Evolutionary conservation across 768 basidiomycete species (phyloP).

Genomic region (Erythrobasidium yunnanense): DNA sequence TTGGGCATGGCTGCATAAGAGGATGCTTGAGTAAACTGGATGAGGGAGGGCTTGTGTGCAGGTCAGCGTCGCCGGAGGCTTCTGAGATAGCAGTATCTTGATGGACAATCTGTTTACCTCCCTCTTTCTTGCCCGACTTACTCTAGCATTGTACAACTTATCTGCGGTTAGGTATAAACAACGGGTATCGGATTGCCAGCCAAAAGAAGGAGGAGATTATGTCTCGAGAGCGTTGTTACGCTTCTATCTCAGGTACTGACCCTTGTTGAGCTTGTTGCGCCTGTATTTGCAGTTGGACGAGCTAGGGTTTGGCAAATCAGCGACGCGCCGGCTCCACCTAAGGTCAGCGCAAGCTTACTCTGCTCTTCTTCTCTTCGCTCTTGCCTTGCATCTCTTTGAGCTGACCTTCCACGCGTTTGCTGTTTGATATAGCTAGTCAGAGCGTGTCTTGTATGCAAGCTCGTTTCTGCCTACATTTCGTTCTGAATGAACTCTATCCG

Average conservation of each 20-base stretch:
- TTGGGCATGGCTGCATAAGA: no score
- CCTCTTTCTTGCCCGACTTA: no score
- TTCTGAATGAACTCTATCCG: constrained; percentile 74
- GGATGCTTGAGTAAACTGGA: no score
- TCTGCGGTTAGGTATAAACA: no score
- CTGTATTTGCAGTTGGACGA: constrained; percentile 26
- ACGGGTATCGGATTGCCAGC: no score
- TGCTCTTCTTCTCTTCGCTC: constrained; percentile 66
- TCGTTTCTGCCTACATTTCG: no score
- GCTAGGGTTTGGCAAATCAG: not conserved
- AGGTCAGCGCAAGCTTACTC: constrained; percentile 49
- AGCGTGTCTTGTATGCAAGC: no score
- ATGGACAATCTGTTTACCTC: no score
- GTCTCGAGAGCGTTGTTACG: not conserved
- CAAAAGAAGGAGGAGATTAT: not conserved
- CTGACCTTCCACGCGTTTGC: constrained; percentile 68
- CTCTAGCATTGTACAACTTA: no score
- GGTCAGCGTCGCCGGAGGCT: no score
- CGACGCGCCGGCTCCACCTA: not conserved
- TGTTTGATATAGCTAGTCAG: constrained; percentile 38
- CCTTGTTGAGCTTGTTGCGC: constrained; percentile 25
- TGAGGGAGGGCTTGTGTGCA: no score
- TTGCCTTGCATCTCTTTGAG: constrained; percentile 66
- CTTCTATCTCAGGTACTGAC: not conserved
- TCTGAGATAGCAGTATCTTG: no score